phyloP scores from a whole-genome alignment of 2,329 filamentous ascomycete species.

The Trichoderma brevicompactum region DNA sequence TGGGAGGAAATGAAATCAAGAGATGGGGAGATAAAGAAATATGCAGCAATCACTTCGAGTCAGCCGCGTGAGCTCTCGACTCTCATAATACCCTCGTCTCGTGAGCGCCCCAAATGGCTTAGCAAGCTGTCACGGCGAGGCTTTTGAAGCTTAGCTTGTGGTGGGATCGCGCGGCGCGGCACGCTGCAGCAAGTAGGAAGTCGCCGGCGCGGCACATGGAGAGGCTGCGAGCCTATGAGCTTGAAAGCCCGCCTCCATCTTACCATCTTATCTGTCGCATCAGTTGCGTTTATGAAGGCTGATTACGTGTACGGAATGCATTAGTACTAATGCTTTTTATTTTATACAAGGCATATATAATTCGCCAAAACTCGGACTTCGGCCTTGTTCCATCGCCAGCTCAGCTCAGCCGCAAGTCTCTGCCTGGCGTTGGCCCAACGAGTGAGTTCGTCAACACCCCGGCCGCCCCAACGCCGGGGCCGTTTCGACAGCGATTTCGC shows the following conservation, averaged over 20 bases:
- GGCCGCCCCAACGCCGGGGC: conserved; percentile 16
- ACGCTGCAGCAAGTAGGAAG: conserved; percentile 22
- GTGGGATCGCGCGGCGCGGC: not conserved
- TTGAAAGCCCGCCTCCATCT: no score
- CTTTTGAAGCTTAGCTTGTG: no score
- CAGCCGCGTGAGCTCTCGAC: no score
- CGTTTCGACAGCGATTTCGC: not conserved
- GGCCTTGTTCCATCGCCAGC: not conserved
- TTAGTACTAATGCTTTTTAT: no score
- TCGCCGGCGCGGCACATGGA: conserved; percentile 21
- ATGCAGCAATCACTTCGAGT: no score
- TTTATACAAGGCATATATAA: no score
- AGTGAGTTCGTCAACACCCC: not conserved
- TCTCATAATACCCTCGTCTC: no score
- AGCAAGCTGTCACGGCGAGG: not conserved
- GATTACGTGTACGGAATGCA: no score
- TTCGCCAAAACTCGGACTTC: no score
- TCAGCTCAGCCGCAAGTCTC: no score
- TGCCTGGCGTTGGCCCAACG: not conserved
- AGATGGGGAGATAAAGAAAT: no score
- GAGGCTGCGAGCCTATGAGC: not conserved
- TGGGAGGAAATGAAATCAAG: no score
- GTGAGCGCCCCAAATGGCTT: not conserved
- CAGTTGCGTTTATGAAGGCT: not conserved
- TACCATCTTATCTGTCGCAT: not conserved